Conservation (phyloP, 352 stramenopile genomes). For the Phytophthora agathidicida region DNA sequence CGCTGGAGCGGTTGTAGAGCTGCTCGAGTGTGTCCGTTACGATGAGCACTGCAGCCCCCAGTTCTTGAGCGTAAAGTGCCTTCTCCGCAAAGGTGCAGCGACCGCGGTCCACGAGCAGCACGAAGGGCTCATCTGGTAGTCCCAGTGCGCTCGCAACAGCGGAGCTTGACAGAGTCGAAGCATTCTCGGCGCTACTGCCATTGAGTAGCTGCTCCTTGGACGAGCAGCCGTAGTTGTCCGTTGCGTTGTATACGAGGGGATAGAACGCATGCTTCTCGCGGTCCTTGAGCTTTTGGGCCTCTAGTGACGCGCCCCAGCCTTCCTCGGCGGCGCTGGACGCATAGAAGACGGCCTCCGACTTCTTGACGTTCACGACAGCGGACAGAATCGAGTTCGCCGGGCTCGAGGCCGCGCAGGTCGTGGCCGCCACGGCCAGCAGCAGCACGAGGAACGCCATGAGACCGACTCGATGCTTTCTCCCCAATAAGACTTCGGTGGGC, state of each 20-base stretch:
- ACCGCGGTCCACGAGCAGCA: slow-evolving; percentile 77
- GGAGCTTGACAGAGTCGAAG: slow-evolving; percentile 7
- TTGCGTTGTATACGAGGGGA: slow-evolving; percentile 54
- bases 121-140: slow-evolving; percentile 47
- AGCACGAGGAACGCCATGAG: slow-evolving; percentile 27
- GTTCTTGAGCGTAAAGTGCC: slow-evolving; percentile 64
- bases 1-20: slow-evolving; percentile 67
- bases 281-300: slow-evolving; percentile 52
- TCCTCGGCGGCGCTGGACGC: slow-evolving; percentile 54
- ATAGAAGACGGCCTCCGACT: slow-evolving; percentile 60
- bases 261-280: slow-evolving; percentile 53
- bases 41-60: slow-evolving; percentile 72
- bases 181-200: slow-evolving; percentile 12
- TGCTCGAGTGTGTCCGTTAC: slow-evolving; percentile 76
- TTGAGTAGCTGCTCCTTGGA: slow-evolving; percentile 39
- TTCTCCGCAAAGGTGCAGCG: slow-evolving; percentile 82
- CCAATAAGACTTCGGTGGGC: slow-evolving; percentile 24
- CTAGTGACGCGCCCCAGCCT: slow-evolving; percentile 57
- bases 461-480: slow-evolving; percentile 14
- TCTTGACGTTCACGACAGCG: slow-evolving; percentile 64
- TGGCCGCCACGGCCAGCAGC: not conserved
- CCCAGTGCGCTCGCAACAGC: slow-evolving; percentile 15
- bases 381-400: slow-evolving; percentile 46
- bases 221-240: slow-evolving; percentile 60
- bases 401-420: slow-evolving; percentile 26